Conservation (phyloP, 306 rosid species). For the Delonix regia region DNA sequence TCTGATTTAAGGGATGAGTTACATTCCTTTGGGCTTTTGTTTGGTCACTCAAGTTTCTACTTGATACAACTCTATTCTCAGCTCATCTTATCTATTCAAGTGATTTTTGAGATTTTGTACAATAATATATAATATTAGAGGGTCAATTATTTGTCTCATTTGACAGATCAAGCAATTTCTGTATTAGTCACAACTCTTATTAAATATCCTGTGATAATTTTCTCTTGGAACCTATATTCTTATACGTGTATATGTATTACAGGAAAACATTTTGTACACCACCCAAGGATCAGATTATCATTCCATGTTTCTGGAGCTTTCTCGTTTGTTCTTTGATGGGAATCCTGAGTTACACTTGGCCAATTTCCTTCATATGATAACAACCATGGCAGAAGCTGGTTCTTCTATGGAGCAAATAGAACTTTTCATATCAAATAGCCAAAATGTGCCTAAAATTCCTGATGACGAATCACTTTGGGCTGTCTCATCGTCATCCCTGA, state of each 20-base stretch:
- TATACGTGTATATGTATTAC: constrained; percentile 25
- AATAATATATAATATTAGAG: background rate
- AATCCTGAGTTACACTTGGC: constrained; percentile 66
- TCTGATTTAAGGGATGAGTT: background rate
- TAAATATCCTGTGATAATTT: background rate
- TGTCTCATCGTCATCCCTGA: constrained; percentile 43
- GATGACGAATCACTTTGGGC: constrained; percentile 81
- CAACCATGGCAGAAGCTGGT: constrained; percentile 75
- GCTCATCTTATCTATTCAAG: background rate
- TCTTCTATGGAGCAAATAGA: constrained; percentile 72
- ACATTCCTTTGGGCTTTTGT: background rate
- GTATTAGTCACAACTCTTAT: background rate
- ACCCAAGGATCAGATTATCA: constrained; percentile 68
- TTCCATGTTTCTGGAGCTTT: constrained; percentile 83
- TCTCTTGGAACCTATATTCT: constrained; percentile 5
- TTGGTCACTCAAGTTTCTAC: background rate
- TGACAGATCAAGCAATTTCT: constrained; percentile 14
- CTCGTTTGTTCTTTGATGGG: constrained; percentile 69
- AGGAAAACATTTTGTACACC: constrained; percentile 70
- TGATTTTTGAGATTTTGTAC: constrained; percentile 9
- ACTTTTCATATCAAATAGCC: constrained; percentile 69
- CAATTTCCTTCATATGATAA: constrained; percentile 89
- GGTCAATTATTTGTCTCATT: constrained; percentile 21
- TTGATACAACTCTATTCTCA: background rate
- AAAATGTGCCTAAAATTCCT: constrained; percentile 67